phyloP scores from a whole-genome alignment of 805 yeast species.

The Myxozyma geophila region DNA sequence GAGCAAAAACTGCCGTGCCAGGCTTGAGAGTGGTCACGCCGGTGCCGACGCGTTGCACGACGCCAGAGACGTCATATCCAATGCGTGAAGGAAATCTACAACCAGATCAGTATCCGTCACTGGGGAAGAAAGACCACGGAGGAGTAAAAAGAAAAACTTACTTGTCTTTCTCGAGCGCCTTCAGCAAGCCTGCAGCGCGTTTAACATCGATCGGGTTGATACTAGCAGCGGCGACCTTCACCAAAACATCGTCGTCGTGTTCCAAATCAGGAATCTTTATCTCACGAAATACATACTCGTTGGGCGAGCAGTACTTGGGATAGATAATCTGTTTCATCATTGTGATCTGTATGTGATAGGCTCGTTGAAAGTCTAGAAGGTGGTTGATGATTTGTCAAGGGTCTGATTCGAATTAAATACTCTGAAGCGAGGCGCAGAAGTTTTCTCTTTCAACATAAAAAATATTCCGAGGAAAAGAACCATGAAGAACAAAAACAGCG shows the following conservation, averaged over 20 bases:
- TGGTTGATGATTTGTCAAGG: too few species aligned
- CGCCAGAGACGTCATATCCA: constrained; percentile 39
- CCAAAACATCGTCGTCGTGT: constrained; percentile 24
- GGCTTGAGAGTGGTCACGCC: constrained; percentile 29
- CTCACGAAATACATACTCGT: constrained; percentile 11
- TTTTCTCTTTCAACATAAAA: too few species aligned
- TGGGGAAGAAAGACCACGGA: too few species aligned
- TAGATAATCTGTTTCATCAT: constrained; percentile 19
- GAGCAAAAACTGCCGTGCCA: constrained; percentile 36
- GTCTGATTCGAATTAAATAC: too few species aligned
- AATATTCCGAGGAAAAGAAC: not conserved
- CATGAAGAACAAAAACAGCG: not conserved
- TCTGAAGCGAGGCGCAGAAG: too few species aligned
- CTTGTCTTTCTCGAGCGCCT: constrained; percentile 14
- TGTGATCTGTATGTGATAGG: not conserved
- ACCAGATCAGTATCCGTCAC: not conserved
- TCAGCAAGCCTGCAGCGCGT: constrained; percentile 27
- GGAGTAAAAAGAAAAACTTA: constrained; percentile 8
- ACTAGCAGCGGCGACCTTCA: constrained; percentile 31
- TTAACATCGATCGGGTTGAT: constrained; percentile 38
- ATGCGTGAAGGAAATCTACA: constrained; percentile 29
- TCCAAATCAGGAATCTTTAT: constrained; percentile 36
- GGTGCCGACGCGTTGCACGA: constrained; percentile 35
- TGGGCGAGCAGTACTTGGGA: constrained; percentile 18
- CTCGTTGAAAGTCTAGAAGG: too few species aligned